These are phyloP conservation scores for Amanita muscaria DNA, from an alignment of 768 basidiomycete genomes.

Conservation along the genomic window DNA sequence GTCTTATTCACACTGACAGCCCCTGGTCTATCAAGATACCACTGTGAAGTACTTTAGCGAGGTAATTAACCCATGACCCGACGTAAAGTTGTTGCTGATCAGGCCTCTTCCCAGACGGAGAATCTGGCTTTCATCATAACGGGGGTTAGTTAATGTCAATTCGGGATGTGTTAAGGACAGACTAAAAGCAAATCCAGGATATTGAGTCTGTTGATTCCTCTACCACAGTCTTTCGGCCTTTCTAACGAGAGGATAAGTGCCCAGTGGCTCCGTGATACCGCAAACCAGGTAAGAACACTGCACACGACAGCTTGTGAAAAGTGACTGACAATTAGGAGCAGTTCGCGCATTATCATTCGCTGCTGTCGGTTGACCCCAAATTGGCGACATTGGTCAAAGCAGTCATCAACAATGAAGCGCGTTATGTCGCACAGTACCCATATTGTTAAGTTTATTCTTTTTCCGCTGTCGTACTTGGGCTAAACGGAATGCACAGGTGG, in stretches of 20 bases:
- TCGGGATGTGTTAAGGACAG: not conserved
- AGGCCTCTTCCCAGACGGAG: conserved; percentile 34
- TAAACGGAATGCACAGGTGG: conserved; percentile 33
- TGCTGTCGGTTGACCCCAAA: conserved; percentile 47
- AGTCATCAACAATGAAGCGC: conserved; percentile 76
- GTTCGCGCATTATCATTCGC: conserved; percentile 62
- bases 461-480: not conserved
- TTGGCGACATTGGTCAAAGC: conserved; percentile 64
- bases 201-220: conserved; percentile 47
- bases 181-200: conserved; percentile 33
- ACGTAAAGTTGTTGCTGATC: not conserved
- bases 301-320: not conserved
- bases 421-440: conserved; percentile 62
- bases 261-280: conserved; percentile 79
- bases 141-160: conserved; percentile 36
- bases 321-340: conserved; percentile 18
- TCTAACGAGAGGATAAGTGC: conserved; percentile 36
- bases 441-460: conserved; percentile 41
- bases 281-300: conserved; percentile 48
- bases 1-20: conserved; percentile 2
- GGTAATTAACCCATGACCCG: conserved; percentile 23
- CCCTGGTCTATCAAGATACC: conserved; percentile 51
- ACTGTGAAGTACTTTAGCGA: conserved; percentile 69
- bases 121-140: conserved; percentile 78
- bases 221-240: not conserved